Percentiles rank a stretch among this genome's conserved stretches.
Conservation (phyloP, 2,329 filamentous ascomycete genomes). For the Calycina herbarum region DNA sequence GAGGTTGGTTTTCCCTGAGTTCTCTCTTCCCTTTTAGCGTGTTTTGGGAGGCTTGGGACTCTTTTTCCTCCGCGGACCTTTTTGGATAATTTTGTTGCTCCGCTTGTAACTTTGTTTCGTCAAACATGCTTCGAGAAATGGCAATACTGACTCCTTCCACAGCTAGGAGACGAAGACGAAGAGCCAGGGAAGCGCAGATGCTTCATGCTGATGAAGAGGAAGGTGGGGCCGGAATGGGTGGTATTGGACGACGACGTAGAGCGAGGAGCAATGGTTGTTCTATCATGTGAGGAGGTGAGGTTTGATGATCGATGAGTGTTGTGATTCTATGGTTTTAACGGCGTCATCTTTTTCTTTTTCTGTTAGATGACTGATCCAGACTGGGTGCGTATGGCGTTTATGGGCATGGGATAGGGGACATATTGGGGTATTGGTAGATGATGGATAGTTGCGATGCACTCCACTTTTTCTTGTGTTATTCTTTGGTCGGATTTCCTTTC, state of each 20-base stretch:
- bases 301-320: neutral
- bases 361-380: neutral
- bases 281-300: conserved; percentile 56
- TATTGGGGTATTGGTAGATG: neutral
- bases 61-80: no score
- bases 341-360: neutral
- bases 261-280: conserved; percentile 64
- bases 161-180: conserved; percentile 67
- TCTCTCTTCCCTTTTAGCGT: no score
- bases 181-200: conserved; percentile 78
- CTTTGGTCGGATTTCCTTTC: neutral
- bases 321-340: neutral
- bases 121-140: no score
- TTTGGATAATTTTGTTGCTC: no score
- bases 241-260: conserved; percentile 51
- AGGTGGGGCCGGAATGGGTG: conserved; percentile 51
- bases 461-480: neutral
- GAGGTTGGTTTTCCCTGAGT: conserved; percentile 34
- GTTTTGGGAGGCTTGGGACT: no score
- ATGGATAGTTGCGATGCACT: neutral
- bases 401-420: neutral
- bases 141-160: no score
- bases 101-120: no score
- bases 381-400: neutral
- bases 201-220: conserved; percentile 81